These are phyloP conservation scores for Megacollybia marginata DNA, from an alignment of 768 basidiomycete genomes.

Conservation along the genomic window DNA sequence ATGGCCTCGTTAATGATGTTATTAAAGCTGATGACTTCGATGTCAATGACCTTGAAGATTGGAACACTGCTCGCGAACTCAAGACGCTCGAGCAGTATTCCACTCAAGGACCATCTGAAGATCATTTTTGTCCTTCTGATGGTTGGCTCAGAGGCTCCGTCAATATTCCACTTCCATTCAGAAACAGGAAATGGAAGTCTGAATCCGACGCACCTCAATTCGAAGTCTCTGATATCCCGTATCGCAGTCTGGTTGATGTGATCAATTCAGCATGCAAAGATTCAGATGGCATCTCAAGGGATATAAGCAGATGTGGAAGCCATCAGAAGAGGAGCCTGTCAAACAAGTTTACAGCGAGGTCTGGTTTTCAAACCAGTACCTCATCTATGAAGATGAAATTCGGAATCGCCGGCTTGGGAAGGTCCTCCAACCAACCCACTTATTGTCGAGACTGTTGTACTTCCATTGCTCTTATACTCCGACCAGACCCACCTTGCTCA, in stretches of 20 bases:
- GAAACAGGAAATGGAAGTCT: neutral
- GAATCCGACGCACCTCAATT: slow-evolving; percentile 13
- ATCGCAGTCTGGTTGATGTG: slow-evolving; percentile 7
- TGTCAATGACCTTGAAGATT: too few species aligned
- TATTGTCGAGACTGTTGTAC: slow-evolving; percentile 3
- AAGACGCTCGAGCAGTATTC: too few species aligned
- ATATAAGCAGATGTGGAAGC: slow-evolving; percentile 5
- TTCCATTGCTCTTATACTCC: slow-evolving; percentile 8
- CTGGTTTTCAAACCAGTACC: neutral
- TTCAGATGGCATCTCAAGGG: neutral
- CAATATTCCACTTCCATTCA: neutral
- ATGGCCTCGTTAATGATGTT: too few species aligned
- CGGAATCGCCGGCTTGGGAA: neutral
- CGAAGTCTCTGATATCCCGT: slow-evolving; percentile 8
- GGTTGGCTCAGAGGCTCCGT: neutral
- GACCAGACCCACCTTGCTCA: slow-evolving; percentile 10
- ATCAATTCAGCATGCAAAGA: slow-evolving; percentile 5
- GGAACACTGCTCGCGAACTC: too few species aligned
- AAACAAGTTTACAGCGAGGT: slow-evolving; percentile 3
- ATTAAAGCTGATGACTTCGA: too few species aligned
- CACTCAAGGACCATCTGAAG: too few species aligned
- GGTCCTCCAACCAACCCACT: neutral
- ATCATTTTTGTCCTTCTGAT: neutral
- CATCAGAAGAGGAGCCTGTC: neutral
- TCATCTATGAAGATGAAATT: neutral